phyloP scores from a whole-genome alignment of 306 rosid species.

The Styphnolobium japonicum region DNA sequence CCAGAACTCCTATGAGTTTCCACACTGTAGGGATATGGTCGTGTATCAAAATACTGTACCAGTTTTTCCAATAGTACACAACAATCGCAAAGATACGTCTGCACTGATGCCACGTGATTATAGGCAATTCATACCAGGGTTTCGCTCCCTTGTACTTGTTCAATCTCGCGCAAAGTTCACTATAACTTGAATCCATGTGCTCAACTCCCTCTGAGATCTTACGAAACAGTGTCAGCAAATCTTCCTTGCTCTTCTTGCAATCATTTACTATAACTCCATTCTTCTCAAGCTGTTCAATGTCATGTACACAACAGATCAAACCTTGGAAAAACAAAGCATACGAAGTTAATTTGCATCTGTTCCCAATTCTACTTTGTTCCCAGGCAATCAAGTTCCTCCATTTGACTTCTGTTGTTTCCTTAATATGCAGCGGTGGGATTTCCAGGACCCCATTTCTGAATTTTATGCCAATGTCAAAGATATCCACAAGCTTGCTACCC shows the following conservation, averaged over 20 bases:
- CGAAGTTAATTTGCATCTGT: background rate
- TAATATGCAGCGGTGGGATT: background rate
- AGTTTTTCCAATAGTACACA: background rate
- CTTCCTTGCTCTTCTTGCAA: background rate
- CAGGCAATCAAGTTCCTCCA: conserved; percentile 25
- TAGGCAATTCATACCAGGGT: background rate
- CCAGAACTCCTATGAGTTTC: background rate
- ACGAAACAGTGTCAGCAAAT: background rate
- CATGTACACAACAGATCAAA: background rate
- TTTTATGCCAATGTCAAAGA: background rate
- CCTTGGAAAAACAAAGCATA: conserved; percentile 11
- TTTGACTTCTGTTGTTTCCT: background rate
- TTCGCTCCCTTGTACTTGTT: background rate
- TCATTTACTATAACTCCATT: background rate
- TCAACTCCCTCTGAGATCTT: background rate
- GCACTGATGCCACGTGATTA: background rate
- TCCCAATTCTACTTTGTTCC: background rate
- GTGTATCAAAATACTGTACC: background rate
- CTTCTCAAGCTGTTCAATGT: background rate
- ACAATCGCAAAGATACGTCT: background rate
- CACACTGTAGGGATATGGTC: background rate
- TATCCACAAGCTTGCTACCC: background rate
- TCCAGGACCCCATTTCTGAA: background rate
- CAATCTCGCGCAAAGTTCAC: background rate
- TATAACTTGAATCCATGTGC: background rate